Evolutionary conservation across 1,139 yeast species (phyloP), one percentile per base, ranked within the genome.

Genomic region (Meyerozyma sp.): DNA sequence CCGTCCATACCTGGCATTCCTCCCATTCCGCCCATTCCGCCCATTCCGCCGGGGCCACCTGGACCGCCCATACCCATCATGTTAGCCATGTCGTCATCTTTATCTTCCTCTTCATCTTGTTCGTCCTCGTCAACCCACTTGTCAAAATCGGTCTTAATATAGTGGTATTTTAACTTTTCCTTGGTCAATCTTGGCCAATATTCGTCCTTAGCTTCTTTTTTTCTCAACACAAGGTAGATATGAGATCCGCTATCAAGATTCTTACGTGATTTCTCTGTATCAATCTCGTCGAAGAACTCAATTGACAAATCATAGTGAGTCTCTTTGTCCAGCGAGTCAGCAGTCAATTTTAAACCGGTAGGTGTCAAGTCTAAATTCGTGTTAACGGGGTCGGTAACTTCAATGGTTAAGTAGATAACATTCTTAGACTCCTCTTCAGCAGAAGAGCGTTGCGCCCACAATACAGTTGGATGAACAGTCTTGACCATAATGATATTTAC

Each of bases 381-480:
- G 49, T 81, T 69, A 45, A 68, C 73, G 36, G 91, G 81, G 61
- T 91, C 96, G 39, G 82, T 77, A 32, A 88, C 81, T 49, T 79
- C 76, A 49, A 93, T 77, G 0, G 96, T 90, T 47, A 93, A 66
- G 61, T 76, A 85, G 41, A 93, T 58, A 36, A 89, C 61, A 64
- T 93, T 93, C 66, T 87, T 90, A 36, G 79, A 72, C 13, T 79
- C 78, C 34, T 83, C 95, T 6, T 73, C 67, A 18, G 75, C 83
- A 59, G 75, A 81, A 42, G 96, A 89, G 68, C 98, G 87, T 71
- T 93, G 98, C 20, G 98, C 98, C 98, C 98, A 93, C 61, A 79
- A 73, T 42, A 89, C 94, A 11, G 55, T 55, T 21, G 65, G 65
- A 34, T 61, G 55, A 23, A 46, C 44, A 29, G 54, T 41, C 47